Conservation (phyloP, 495 filamentous ascomycete genomes). For the Tuber magnatum region DNA sequence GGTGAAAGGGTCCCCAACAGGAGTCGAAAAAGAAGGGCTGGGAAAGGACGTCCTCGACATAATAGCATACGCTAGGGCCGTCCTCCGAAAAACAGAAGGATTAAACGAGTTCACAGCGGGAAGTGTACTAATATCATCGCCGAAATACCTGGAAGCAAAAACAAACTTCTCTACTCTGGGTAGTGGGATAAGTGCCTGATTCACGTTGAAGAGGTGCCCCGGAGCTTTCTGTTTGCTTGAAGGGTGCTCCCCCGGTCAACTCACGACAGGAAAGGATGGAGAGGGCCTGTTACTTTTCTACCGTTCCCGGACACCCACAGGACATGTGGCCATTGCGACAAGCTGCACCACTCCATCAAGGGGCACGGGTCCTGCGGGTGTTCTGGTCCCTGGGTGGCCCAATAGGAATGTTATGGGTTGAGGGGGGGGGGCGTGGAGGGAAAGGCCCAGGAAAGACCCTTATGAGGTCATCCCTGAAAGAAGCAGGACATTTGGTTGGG, state of each 20-base stretch:
- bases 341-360: constrained; percentile 3
- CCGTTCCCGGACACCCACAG: background rate
- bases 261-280: background rate
- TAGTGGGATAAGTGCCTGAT: background rate
- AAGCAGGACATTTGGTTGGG: background rate
- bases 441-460: constrained; percentile 8
- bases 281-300: constrained; percentile 5
- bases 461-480: constrained; percentile 2
- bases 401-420: constrained; percentile 7
- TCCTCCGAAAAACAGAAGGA: background rate
- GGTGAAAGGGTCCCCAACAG: background rate
- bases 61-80: constrained; percentile 4
- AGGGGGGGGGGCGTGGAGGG: constrained; percentile 5
- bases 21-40: background rate
- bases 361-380: constrained; percentile 1
- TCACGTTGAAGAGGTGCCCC: background rate
- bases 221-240: background rate
- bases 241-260: background rate
- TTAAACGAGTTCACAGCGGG: background rate
- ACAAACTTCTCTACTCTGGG: background rate
- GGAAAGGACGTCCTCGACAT: constrained; percentile 7
- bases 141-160: background rate
- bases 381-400: constrained; percentile 12
- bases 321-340: background rate
- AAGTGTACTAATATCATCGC: background rate